These are phyloP conservation scores for Boletus reticuloceps DNA, from an alignment of 768 basidiomycete genomes.

Conservation along the genomic window DNA sequence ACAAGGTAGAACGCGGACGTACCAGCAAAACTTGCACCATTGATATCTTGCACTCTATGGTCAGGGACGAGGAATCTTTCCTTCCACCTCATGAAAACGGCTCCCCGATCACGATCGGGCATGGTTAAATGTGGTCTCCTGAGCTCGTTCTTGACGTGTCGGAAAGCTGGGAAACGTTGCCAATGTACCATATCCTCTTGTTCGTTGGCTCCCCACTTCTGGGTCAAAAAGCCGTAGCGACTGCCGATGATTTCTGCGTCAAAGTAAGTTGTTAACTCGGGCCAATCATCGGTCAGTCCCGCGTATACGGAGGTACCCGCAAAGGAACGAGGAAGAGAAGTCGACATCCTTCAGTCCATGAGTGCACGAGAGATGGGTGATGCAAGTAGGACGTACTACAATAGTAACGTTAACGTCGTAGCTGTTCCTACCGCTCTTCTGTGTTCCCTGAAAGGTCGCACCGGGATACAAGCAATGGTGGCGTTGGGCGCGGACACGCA, in stretches of 20 bases:
- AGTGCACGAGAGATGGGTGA: not conserved
- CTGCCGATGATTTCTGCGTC: constrained; percentile 94
- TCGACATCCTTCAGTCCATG: constrained; percentile 71
- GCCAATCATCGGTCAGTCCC: constrained; percentile 93
- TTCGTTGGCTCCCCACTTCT: constrained; percentile 88
- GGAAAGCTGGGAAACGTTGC: constrained; percentile 89
- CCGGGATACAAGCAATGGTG: constrained; percentile 87
- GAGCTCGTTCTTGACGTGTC: constrained; percentile 76
- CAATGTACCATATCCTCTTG: constrained; percentile 93
- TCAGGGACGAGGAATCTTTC: constrained; percentile 96
- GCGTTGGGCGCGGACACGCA: constrained; percentile 68
- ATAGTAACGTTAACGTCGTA: constrained; percentile 95
- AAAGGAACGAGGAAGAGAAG: constrained; percentile 79
- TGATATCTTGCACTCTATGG: constrained; percentile 90
- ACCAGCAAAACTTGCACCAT: constrained; percentile 95
- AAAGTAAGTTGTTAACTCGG: constrained; percentile 94
- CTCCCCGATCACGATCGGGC: constrained; percentile 70
- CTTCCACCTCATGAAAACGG: constrained; percentile 96
- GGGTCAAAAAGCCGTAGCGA: constrained; percentile 87
- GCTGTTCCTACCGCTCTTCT: constrained; percentile 90
- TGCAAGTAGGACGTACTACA: constrained; percentile 56
- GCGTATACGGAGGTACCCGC: constrained; percentile 90
- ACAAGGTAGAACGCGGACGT: constrained; percentile 26
- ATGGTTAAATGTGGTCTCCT: constrained; percentile 77
- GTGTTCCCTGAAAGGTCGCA: constrained; percentile 84